Conservation (phyloP, 805 yeast genomes). For the Cyberlindnera lachancei region DNA sequence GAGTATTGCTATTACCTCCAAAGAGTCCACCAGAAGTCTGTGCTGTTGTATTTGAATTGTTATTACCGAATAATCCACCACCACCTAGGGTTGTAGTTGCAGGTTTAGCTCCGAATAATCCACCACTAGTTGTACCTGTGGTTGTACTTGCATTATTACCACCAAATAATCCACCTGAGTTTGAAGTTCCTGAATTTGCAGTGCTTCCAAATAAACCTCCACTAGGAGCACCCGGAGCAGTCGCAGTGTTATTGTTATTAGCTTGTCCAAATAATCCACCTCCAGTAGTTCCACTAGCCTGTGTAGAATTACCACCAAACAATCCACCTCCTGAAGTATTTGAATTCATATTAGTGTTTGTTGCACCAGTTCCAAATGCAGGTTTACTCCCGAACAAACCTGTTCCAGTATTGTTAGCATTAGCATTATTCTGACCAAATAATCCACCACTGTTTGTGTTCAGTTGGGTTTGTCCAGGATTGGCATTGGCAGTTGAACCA, state of each 20-base stretch:
- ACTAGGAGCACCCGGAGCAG: slow-evolving; percentile 7
- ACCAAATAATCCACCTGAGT: slow-evolving; percentile 11
- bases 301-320: slow-evolving; percentile 6
- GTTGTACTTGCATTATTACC: slow-evolving; percentile 1
- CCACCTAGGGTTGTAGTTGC: slow-evolving; percentile 7
- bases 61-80: slow-evolving; percentile 26
- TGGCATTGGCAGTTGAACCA: slow-evolving; percentile 10
- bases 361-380: neutral
- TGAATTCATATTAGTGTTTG: neutral
- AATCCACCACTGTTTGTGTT: too few relatives aligned
- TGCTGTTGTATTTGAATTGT: slow-evolving; percentile 1
- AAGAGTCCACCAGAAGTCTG: slow-evolving; percentile 29
- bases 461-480: slow-evolving; percentile 4
- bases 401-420: neutral
- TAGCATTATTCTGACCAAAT: slow-evolving; percentile 3
- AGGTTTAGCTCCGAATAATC: slow-evolving; percentile 9
- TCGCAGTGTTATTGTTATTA: neutral
- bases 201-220: slow-evolving; percentile 22
- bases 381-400: neutral
- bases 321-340: slow-evolving; percentile 5
- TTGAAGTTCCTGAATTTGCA: neutral
- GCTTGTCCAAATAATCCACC: slow-evolving; percentile 23
- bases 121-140: slow-evolving; percentile 2
- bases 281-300: neutral
- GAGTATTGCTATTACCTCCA: slow-evolving; percentile 26